Conservation (phyloP, 345 rosid species). For the Syzygium jambos region DNA sequence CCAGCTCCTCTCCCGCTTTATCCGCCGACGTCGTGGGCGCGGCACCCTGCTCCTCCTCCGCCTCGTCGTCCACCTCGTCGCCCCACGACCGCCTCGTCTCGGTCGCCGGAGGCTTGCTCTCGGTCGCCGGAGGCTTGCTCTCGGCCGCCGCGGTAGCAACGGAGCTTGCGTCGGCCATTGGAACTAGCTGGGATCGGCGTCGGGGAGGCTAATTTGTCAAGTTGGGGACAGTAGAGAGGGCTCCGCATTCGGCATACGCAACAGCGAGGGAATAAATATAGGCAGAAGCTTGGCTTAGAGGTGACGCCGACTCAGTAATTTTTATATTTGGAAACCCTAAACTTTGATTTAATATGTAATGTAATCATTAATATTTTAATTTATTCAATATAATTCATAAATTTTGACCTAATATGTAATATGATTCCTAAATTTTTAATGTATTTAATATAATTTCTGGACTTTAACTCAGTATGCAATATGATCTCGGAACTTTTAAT, state of each 20-base stretch:
- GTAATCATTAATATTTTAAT: accelerated
- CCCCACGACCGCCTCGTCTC: slow-evolving; percentile 44
- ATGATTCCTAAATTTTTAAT: too few relatives aligned
- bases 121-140: background rate
- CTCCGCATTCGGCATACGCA: background rate
- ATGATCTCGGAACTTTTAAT: too few relatives aligned
- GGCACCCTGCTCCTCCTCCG: slow-evolving; percentile 22
- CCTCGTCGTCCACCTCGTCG: slow-evolving; percentile 53
- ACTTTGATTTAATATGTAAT: too few relatives aligned
- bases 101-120: background rate
- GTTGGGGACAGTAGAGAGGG: background rate
- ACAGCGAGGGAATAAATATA: background rate
- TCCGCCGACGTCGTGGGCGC: slow-evolving; percentile 21
- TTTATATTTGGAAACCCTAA: too few relatives aligned
- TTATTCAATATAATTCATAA: too few relatives aligned
- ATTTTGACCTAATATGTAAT: too few relatives aligned
- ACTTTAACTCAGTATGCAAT: too few relatives aligned
- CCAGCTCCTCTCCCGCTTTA: slow-evolving; percentile 19
- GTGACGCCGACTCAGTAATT: too few relatives aligned
- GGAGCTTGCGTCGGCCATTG: slow-evolving; percentile 10
- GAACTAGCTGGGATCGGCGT: slow-evolving; percentile 1
- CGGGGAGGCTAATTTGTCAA: background rate
- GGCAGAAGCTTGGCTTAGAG: too few relatives aligned
- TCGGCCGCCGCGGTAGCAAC: background rate
- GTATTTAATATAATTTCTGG: too few relatives aligned